These are phyloP conservation scores for Amorphotheca resinae DNA, from an alignment of 495 filamentous ascomycete genomes.

Conservation along the genomic window DNA sequence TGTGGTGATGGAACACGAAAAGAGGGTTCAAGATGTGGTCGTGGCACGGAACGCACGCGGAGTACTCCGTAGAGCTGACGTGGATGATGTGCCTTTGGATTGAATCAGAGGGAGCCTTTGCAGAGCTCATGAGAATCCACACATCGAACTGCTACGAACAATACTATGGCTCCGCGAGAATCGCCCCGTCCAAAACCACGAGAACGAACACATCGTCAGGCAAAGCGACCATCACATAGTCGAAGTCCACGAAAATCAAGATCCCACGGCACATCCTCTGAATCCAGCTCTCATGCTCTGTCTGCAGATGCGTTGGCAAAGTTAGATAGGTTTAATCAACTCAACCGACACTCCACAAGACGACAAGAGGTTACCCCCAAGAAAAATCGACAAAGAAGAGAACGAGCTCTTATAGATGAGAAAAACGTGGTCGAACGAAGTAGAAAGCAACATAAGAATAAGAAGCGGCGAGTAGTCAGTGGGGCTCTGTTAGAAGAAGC, in stretches of 20 bases:
- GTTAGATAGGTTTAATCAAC: conserved; percentile 46
- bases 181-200: conserved; percentile 12
- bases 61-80: too few relatives aligned
- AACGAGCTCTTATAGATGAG: conserved; percentile 22
- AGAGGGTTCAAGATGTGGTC: not conserved
- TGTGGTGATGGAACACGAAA: not conserved
- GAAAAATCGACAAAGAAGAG: conserved; percentile 21
- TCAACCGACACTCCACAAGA: conserved; percentile 30
- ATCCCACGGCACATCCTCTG: conserved; percentile 22
- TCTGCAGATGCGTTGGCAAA: conserved; percentile 49
- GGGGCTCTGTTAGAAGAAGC: conserved; percentile 61
- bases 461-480: conserved; percentile 49
- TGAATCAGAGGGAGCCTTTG: too few relatives aligned
- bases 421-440: conserved; percentile 17
- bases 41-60: too few relatives aligned
- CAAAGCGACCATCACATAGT: conserved; percentile 5
- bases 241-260: conserved; percentile 21
- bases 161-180: conserved; percentile 17
- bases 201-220: conserved; percentile 12
- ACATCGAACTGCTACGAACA: not conserved
- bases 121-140: too few relatives aligned
- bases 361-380: conserved; percentile 19
- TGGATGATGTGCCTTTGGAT: too few relatives aligned
- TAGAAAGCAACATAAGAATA: conserved; percentile 24
- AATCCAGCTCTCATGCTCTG: conserved; percentile 25